Evolutionary conservation across 2,329 filamentous ascomycete genomes (phyloP), one percentile per base, ranked within the genome.

Genomic region (Monosporascus sp.): DNA sequence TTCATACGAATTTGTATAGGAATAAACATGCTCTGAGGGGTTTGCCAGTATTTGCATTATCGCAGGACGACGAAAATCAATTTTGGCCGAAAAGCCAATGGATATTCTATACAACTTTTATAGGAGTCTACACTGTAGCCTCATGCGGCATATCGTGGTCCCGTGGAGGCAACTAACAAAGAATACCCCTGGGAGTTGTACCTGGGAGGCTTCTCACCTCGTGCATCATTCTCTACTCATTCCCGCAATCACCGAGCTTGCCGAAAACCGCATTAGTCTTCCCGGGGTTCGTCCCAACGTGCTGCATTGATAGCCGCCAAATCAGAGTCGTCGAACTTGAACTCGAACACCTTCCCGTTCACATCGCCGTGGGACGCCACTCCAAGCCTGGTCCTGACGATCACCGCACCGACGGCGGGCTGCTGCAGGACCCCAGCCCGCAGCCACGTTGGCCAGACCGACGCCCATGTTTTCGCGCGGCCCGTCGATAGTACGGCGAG

Each of bases 391-490:
- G 67, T 66, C 7, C 69, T 67, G 11, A 70, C 67, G 34, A 71
- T 67, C 14, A 71, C 67, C 16, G 68, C 68, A 19, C 69, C 67
- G 3, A 70, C 69, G n/a, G 58, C 52, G 0, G 61, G 61, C 40
- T 69, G 65, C 50, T 69, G 64, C 44, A 71, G 56, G 2, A 70
- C 64, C 64, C 69, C 69, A 71, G 22, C 69, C 62, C 20, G 64
- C 63, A 6, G 68, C 68, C 16, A 70, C 58, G 43, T 68, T 68
- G 7, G 69, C 56, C 27, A 68, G 51, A 11, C 55, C 62, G n/a
- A 68, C 64, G 7, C 48, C 48, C 36, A 52, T 70, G 57, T 51
- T 64, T 67, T 4, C 37, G 16, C 9, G 63, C 66, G n/a, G 63
- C 53, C 53, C 1, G 41, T 3, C 7, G 55, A 55, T 31, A 71